These are phyloP conservation scores for Centaurea solstitialis DNA, from an alignment of 129 eudicot genomes.

Conservation along the genomic window DNA sequence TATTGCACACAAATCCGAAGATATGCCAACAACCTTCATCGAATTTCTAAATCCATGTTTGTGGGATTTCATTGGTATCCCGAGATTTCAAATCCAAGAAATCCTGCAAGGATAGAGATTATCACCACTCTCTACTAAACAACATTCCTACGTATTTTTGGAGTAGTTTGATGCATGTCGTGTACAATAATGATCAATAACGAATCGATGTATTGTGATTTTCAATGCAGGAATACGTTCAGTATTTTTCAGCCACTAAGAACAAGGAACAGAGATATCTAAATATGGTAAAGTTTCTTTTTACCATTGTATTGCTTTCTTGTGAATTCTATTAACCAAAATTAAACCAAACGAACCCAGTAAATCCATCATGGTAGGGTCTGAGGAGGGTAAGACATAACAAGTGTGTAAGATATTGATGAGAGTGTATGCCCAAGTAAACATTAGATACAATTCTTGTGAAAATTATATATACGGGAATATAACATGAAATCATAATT, in stretches of 20 bases:
- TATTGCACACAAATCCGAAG: no score
- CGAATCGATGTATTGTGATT: background rate
- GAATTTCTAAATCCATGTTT: no score
- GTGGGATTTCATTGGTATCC: no score
- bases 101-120: background rate
- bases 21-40: no score
- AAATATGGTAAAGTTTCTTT: constrained; percentile 13
- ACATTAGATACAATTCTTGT: no score
- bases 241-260: background rate
- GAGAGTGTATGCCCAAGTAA: no score
- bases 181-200: constrained; percentile 11
- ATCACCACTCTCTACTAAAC: background rate
- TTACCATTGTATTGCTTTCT: background rate
- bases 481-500: constrained; percentile 3
- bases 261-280: background rate
- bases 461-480: background rate
- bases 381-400: background rate
- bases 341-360: background rate
- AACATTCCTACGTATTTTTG: background rate
- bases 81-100: no score
- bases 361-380: background rate
- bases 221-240: background rate
- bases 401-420: no score
- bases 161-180: background rate
- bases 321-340: background rate